These are phyloP conservation scores for Kokia cookei DNA, from an alignment of 441 rosid genomes.

Conservation along the genomic window DNA sequence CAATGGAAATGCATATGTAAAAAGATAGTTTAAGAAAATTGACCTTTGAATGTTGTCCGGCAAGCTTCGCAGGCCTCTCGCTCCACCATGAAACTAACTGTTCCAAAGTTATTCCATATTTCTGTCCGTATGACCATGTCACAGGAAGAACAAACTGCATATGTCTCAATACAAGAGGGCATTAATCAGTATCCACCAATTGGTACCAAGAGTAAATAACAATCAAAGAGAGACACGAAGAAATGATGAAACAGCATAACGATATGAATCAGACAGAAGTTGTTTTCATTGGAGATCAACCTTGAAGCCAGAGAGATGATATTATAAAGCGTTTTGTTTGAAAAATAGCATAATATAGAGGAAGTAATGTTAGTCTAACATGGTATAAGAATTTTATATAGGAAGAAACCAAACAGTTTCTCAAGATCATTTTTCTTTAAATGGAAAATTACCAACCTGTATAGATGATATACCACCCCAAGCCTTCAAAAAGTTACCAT, in stretches of 20 bases:
- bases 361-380: not conserved
- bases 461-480: conserved; percentile 99
- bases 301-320: not conserved
- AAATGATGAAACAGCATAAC: not conserved
- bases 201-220: not conserved
- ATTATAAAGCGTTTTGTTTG: not conserved
- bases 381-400: not conserved
- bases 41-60: conserved; percentile 67
- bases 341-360: not conserved
- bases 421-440: not conserved
- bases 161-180: conserved; percentile 23
- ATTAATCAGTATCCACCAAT: not conserved
- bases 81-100: conserved; percentile 87
- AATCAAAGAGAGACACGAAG: not conserved
- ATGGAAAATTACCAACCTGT: conserved; percentile 48
- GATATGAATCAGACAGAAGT: not conserved
- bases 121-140: conserved; percentile 81
- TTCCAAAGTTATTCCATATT: conserved; percentile 67
- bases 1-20: not conserved
- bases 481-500: conserved; percentile 84
- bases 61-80: conserved; percentile 80
- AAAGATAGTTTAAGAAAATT: conserved; percentile 3
- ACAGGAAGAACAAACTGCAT: conserved; percentile 92
- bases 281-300: not conserved
- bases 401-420: not conserved